Evolutionary conservation across 805 yeast genomes (phyloP).

Genomic region (Metschnikowia orientalis): DNA sequence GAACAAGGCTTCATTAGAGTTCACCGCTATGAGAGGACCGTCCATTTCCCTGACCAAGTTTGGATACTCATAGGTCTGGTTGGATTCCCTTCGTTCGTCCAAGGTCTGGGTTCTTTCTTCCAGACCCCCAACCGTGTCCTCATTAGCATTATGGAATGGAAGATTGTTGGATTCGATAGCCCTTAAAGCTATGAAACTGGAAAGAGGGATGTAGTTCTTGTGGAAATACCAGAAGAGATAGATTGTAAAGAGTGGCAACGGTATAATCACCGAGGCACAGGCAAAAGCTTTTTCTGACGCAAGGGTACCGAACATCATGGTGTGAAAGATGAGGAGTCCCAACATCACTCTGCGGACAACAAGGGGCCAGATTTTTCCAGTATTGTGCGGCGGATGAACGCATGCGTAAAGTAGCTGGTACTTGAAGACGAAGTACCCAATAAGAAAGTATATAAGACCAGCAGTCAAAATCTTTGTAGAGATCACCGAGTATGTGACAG

Average conservation of each 20-base stretch:
- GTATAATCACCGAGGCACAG: conserved; percentile 66
- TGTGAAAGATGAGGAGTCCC: conserved; percentile 79
- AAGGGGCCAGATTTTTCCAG: conserved; percentile 94
- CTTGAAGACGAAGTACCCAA: conserved; percentile 87
- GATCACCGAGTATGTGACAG: conserved; percentile 82
- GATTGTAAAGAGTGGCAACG: conserved; percentile 68
- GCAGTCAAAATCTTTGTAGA: conserved; percentile 82
- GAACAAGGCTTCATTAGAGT: conserved; percentile 39
- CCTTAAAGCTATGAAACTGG: conserved; percentile 80
- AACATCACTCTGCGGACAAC: conserved; percentile 76
- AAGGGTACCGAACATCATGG: conserved; percentile 89
- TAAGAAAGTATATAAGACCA: conserved; percentile 75
- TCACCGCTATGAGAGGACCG: conserved; percentile 80
- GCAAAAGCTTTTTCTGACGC: conserved; percentile 77
- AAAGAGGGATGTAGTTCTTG: conserved; percentile 72
- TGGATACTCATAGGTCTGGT: conserved; percentile 76
- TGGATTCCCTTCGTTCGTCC: conserved; percentile 72
- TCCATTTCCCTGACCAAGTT: conserved; percentile 64
- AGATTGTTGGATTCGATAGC: conserved; percentile 55
- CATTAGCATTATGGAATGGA: conserved; percentile 12
- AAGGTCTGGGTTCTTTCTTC: conserved; percentile 46
- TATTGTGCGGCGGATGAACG: conserved; percentile 94
- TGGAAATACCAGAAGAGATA: conserved; percentile 76
- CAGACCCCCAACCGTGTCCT: neutral
- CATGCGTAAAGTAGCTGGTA: conserved; percentile 86